phyloP scores from a whole-genome alignment of 345 rosid species.

The Capsella bursapastoris region DNA sequence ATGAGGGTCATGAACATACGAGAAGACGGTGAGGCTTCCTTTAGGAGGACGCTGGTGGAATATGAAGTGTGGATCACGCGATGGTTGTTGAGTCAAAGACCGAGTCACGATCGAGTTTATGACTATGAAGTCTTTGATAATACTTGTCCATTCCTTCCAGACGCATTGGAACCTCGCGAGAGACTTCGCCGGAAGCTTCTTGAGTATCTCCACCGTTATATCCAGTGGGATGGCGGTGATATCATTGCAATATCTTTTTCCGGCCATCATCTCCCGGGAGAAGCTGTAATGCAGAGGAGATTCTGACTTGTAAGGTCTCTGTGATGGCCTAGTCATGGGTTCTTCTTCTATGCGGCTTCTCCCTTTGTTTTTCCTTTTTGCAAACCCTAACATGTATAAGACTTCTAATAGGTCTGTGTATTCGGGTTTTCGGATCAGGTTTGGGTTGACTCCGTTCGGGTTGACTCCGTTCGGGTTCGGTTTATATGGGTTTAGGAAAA shows the following conservation, averaged over 20 bases:
- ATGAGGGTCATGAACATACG: background rate
- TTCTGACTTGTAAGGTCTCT: background rate
- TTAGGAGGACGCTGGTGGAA: background rate
- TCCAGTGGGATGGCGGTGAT: background rate
- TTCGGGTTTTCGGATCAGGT: too few relatives aligned
- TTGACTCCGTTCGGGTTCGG: too few relatives aligned
- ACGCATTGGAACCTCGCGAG: background rate
- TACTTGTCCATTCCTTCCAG: background rate
- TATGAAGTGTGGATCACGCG: background rate
- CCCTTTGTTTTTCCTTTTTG: background rate
- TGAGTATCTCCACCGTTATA: slow-evolving; percentile 8
- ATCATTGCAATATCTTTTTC: background rate
- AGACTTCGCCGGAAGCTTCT: background rate
- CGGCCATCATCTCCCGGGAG: background rate
- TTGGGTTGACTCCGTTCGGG: too few relatives aligned
- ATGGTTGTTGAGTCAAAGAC: slow-evolving; percentile 1
- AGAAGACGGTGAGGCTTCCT: background rate
- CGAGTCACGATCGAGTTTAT: slow-evolving; percentile 1
- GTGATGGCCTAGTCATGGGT: too few relatives aligned
- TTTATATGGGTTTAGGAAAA: too few relatives aligned
- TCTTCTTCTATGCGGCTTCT: background rate
- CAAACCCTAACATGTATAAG: background rate
- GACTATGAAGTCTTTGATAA: background rate
- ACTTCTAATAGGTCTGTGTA: too few relatives aligned
- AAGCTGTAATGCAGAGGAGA: background rate